These are phyloP conservation scores for Fusarium temperatum DNA, from an alignment of 2,329 filamentous ascomycete species.

Conservation along the genomic window DNA sequence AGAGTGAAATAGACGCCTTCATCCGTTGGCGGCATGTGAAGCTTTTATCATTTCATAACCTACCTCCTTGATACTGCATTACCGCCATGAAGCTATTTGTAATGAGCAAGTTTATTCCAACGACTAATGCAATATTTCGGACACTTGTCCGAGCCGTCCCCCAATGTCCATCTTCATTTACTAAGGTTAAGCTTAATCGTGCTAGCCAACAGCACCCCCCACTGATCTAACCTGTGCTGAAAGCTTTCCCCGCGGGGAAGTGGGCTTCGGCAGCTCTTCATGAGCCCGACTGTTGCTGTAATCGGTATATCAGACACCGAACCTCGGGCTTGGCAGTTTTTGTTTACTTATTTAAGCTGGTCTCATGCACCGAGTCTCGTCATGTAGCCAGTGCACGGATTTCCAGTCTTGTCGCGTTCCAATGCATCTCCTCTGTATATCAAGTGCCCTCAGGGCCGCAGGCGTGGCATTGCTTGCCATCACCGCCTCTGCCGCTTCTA, in stretches of 20 bases:
- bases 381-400: background rate
- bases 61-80: accelerated
- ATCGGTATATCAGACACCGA: constrained; percentile 11
- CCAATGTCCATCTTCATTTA: background rate
- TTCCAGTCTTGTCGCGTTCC: too few relatives aligned
- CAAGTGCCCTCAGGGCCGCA: background rate
- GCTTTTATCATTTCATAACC: too few relatives aligned
- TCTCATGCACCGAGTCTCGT: accelerated
- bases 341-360: background rate
- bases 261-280: background rate
- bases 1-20: accelerated
- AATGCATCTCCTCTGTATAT: background rate
- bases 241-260: constrained; percentile 1
- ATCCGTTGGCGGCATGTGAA: too few relatives aligned
- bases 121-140: accelerated
- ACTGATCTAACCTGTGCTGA: background rate
- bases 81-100: accelerated
- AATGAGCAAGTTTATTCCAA: too few relatives aligned
- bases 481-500: background rate
- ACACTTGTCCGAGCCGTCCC: background rate
- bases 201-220: background rate
- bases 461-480: background rate
- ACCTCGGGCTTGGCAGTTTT: constrained; percentile 12
- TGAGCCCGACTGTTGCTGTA: background rate
- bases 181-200: constrained; percentile 13